These are phyloP conservation scores for Globisporangium uncinulatum DNA, from an alignment of 352 stramenopile species.

Conservation along the genomic window DNA sequence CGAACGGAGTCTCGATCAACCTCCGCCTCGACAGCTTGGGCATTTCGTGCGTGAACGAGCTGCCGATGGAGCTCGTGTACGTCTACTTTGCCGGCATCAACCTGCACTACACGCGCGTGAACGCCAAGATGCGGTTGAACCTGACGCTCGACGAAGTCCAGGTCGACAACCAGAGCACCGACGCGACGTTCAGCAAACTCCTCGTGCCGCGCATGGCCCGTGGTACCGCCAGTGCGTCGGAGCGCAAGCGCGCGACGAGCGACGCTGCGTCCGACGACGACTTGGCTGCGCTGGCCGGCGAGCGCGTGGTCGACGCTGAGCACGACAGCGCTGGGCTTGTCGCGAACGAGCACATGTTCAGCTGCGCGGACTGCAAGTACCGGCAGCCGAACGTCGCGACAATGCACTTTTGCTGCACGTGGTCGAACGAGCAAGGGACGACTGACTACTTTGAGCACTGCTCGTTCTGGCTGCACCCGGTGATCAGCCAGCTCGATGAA, in stretches of 20 bases:
- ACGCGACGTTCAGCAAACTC: constrained; percentile 82
- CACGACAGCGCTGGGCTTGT: constrained; percentile 37
- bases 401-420: constrained; percentile 87
- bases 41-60: constrained; percentile 84
- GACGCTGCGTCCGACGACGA: constrained; percentile 42
- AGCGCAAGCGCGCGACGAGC: constrained; percentile 31
- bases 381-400: constrained; percentile 68
- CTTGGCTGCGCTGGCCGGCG: constrained; percentile 33
- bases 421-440: constrained; percentile 85
- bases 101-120: constrained; percentile 65
- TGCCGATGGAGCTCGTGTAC: constrained; percentile 85
- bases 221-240: constrained; percentile 11
- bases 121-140: constrained; percentile 82
- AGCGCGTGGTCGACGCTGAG: constrained; percentile 21
- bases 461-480: constrained; percentile 81
- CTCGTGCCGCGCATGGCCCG: constrained; percentile 66
- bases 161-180: constrained; percentile 82
- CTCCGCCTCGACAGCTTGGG: constrained; percentile 72
- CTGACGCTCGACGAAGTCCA: constrained; percentile 83
- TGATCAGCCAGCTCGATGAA: constrained; percentile 84
- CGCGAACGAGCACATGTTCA: constrained; percentile 66
- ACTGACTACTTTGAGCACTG: constrained; percentile 90
- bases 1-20: constrained; percentile 62
- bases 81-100: constrained; percentile 80
- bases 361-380: constrained; percentile 81